Conservation (phyloP, 1,139 yeast species). For the Taiozyma sp. region DNA sequence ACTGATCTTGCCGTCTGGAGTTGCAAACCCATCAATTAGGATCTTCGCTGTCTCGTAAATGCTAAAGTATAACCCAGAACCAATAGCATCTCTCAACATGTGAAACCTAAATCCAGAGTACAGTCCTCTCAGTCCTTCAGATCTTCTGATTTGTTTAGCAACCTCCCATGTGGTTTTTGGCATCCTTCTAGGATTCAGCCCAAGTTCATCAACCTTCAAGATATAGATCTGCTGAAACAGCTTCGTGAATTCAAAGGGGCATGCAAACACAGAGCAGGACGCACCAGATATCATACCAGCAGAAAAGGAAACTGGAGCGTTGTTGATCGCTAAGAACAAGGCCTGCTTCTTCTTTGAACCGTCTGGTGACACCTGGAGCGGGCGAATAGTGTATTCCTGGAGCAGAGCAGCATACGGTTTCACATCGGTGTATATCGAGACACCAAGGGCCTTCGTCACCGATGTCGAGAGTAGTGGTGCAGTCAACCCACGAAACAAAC, state of each 20-base stretch:
- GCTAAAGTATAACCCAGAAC: constrained; percentile 71
- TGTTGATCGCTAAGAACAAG: constrained; percentile 34
- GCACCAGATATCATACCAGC: constrained; percentile 71
- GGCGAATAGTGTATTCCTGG: constrained; percentile 16
- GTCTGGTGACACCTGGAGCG: constrained; percentile 8
- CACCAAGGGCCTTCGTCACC: constrained; percentile 60
- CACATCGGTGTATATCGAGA: constrained; percentile 55
- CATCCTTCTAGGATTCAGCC: constrained; percentile 21
- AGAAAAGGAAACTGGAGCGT: constrained; percentile 60
- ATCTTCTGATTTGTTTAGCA: constrained; percentile 44
- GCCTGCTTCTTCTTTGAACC: constrained; percentile 9
- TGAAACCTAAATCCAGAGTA: constrained; percentile 75
- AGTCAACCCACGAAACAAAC: constrained; percentile 72
- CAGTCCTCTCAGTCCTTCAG: constrained; percentile 59
- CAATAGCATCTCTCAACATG: constrained; percentile 59
- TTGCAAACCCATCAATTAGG: constrained; percentile 19
- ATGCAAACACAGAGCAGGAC: constrained; percentile 60
- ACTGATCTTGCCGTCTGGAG: constrained; percentile 16
- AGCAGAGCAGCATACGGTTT: constrained; percentile 44
- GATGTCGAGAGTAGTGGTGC: constrained; percentile 71
- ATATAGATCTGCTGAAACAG: constrained; percentile 70
- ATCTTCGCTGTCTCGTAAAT: constrained; percentile 56
- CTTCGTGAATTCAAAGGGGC: constrained; percentile 86
- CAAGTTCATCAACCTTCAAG: constrained; percentile 34
- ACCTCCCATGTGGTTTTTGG: constrained; percentile 44